Base-by-base conservation (phyloP, 2,329 filamentous ascomycete genomes). In the Claviceps arundinis region DNA sequence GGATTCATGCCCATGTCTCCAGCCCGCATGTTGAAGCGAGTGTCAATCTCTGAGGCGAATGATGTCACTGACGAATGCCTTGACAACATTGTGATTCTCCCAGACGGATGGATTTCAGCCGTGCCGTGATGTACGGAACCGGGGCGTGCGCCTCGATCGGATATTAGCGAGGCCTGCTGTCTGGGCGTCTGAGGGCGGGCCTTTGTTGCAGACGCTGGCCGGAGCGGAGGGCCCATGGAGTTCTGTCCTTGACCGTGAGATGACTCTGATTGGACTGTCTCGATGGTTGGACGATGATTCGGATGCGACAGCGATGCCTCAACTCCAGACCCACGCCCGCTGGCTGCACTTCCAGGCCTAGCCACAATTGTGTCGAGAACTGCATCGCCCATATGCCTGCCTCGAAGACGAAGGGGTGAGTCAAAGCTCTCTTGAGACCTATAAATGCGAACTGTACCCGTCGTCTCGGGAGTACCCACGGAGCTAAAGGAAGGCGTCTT, bases 31-130 rank as follows among this genome's bases (percentile, higher is more conserved):
- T 94, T 89, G 74, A 98, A 97, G 42, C 91, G 81, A 54, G 84
- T 83, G 61, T 98, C 93, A 19, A 98, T 73, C 68, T 98, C 93
- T 0, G 93, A 97, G 5, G 83, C 89, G 64, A 98, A 98, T 0
- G 93, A 97, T 0, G 93, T 95, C 6, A 97, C 81, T 0, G 93
- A 98, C 3, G 89, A 94, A 57, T 87, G 82, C 44, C 60, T 66
- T 60, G 55, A 69, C 34, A 58, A 55, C 2, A 55, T 54, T 2
- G 60, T 61, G 8, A 68, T 58, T 54, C 69, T 70, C 2, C 71
- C 68, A 1, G 76, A 72, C 4, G 77, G 77, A 13, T 80, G 69
- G 48, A 73, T 55, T 54, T 77, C 73, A 3, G 64, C 64, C 24
- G 67, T 66, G 22, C 72, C 77, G 37, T 75, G 74, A 30, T 75